Evolutionary conservation across 495 filamentous ascomycete genomes (phyloP).

Genomic region (Xylaria venustula): DNA sequence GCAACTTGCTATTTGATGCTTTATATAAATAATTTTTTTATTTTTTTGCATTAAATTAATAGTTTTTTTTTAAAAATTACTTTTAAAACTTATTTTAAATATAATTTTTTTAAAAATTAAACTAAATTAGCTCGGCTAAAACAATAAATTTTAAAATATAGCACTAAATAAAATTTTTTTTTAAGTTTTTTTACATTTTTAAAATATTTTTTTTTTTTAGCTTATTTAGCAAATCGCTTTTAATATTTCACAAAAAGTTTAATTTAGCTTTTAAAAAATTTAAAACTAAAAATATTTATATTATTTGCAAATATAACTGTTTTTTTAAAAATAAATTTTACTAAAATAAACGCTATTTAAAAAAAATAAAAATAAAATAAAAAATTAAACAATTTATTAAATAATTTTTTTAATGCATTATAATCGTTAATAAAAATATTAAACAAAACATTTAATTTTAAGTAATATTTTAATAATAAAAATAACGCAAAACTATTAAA

Average conservation of each 20-base stretch:
- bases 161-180: background rate
- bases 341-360: background rate
- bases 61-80: too few relatives aligned
- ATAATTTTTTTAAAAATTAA: too few relatives aligned
- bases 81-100: too few relatives aligned
- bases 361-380: background rate
- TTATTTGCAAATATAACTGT: too few relatives aligned
- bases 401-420: too few relatives aligned
- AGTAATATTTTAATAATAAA: background rate
- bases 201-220: background rate
- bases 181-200: background rate
- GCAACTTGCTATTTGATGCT: background rate
- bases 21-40: background rate
- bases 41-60: too few relatives aligned
- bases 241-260: background rate
- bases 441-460: background rate
- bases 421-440: slow-evolving; percentile 1
- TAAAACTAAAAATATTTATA: too few relatives aligned
- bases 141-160: background rate
- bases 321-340: background rate
- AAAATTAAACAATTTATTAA: background rate
- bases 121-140: too few relatives aligned
- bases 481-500: background rate
- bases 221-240: background rate
- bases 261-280: too few relatives aligned